Percentiles rank a stretch among this genome's conserved stretches.
Evolutionary conservation across 805 yeast species (phyloP).

Genomic region (Spathaspora hagerdaliae): DNA sequence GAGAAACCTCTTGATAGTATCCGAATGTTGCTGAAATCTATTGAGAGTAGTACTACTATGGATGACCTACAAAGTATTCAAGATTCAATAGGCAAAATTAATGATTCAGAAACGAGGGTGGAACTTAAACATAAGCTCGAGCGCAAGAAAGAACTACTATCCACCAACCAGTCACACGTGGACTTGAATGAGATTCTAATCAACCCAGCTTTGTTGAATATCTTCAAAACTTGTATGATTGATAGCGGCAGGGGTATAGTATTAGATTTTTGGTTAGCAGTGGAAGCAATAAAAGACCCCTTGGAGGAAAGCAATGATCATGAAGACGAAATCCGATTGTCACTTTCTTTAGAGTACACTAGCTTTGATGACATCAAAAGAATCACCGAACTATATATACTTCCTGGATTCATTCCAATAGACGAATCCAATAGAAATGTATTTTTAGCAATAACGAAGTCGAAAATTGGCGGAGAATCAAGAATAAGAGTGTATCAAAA

Average conservation of each 20-base stretch:
- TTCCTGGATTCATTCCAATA: not conserved
- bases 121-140: constrained; percentile 11
- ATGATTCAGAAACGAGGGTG: not conserved
- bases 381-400: constrained; percentile 32
- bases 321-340: constrained; percentile 25
- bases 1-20: not conserved
- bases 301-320: constrained; percentile 45
- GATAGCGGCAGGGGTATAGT: constrained; percentile 17
- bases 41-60: too few species aligned
- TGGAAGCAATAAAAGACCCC: constrained; percentile 70
- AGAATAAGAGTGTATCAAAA: constrained; percentile 32
- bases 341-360: constrained; percentile 38
- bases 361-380: constrained; percentile 51
- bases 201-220: constrained; percentile 40
- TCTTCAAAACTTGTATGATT: constrained; percentile 19
- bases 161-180: constrained; percentile 25
- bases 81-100: not conserved
- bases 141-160: not conserved
- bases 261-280: constrained; percentile 62
- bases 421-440: constrained; percentile 27
- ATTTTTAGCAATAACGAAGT: constrained; percentile 12
- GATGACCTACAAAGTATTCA: not conserved
- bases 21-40: not conserved
- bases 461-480: not conserved
- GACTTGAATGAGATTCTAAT: constrained; percentile 46